Evolutionary conservation across 805 yeast genomes (phyloP).

Genomic region (Priceomyces melissophilus): DNA sequence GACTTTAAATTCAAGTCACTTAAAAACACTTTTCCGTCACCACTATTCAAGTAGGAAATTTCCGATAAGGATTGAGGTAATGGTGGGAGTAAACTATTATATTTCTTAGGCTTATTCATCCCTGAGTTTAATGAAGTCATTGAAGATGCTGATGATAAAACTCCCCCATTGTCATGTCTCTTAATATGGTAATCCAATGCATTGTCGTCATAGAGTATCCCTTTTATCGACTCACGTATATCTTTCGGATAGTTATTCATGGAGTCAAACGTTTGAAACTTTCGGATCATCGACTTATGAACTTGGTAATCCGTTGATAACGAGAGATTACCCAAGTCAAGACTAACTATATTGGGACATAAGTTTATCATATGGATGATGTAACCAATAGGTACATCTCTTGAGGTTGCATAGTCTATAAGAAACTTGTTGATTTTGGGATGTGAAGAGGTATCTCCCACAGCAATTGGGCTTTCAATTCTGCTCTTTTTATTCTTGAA

Average conservation of each 20-base stretch:
- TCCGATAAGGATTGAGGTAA: constrained; percentile 24
- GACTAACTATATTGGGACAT: constrained; percentile 55
- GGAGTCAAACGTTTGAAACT: constrained; percentile 37
- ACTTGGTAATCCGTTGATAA: constrained; percentile 67
- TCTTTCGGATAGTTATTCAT: constrained; percentile 37
- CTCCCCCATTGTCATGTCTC: not conserved
- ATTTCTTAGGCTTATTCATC: constrained; percentile 29
- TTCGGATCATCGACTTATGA: constrained; percentile 28
- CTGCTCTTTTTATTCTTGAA: constrained; percentile 1
- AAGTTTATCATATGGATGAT: constrained; percentile 63
- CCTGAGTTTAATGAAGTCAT: constrained; percentile 23
- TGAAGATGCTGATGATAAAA: constrained; percentile 20
- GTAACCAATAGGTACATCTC: constrained; percentile 78
- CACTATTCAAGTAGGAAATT: constrained; percentile 27
- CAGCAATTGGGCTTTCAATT: not conserved
- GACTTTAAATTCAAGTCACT: constrained; percentile 42
- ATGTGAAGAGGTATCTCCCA: constrained; percentile 29
- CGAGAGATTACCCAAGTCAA: constrained; percentile 61
- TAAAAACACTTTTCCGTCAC: constrained; percentile 32
- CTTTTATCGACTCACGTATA: constrained; percentile 20
- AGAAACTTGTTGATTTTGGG: constrained; percentile 63
- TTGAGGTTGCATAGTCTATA: constrained; percentile 58
- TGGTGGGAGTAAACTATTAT: constrained; percentile 39
- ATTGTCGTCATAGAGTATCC: constrained; percentile 12
- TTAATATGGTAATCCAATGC: not conserved